These are phyloP conservation scores for Hypocreales sp. DNA, from an alignment of 2,329 filamentous ascomycete species.

Conservation along the genomic window DNA sequence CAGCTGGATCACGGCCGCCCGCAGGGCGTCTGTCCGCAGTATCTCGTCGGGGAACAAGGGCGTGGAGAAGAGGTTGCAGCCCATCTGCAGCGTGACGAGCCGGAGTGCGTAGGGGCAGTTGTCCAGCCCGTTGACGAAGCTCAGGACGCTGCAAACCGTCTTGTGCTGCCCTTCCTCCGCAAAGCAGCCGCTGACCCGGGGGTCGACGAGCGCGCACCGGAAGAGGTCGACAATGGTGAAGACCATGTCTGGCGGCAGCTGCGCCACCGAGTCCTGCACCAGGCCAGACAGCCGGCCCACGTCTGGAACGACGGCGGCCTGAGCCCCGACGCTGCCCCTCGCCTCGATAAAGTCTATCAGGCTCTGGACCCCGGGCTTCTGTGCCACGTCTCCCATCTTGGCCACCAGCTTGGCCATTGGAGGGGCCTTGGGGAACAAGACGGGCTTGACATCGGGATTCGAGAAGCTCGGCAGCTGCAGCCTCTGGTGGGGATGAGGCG, in stretches of 20 bases:
- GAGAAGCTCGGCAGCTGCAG: conserved; percentile 58
- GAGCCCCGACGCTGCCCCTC: conserved; percentile 39
- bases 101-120: conserved; percentile 66
- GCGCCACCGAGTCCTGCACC: conserved; percentile 36
- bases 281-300: conserved; percentile 49
- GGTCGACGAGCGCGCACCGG: conserved; percentile 60
- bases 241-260: conserved; percentile 46
- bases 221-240: conserved; percentile 82
- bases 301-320: conserved; percentile 56
- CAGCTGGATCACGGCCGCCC: conserved; percentile 47
- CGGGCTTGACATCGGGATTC: conserved; percentile 44
- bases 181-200: conserved; percentile 66
- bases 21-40: conserved; percentile 33
- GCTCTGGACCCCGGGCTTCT: conserved; percentile 42
- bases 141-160: conserved; percentile 47
- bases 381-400: conserved; percentile 54
- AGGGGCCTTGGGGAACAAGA: conserved; percentile 63
- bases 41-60: conserved; percentile 54
- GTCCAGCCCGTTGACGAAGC: conserved; percentile 38
- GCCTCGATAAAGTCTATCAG: conserved; percentile 58
- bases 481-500: conserved; percentile 58
- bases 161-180: conserved; percentile 56
- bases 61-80: conserved; percentile 72
- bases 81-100: conserved; percentile 68
- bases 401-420: conserved; percentile 67